phyloP scores from a whole-genome alignment of 2,329 filamentous ascomycete genomes.

The Chaetomium strumarium region DNA sequence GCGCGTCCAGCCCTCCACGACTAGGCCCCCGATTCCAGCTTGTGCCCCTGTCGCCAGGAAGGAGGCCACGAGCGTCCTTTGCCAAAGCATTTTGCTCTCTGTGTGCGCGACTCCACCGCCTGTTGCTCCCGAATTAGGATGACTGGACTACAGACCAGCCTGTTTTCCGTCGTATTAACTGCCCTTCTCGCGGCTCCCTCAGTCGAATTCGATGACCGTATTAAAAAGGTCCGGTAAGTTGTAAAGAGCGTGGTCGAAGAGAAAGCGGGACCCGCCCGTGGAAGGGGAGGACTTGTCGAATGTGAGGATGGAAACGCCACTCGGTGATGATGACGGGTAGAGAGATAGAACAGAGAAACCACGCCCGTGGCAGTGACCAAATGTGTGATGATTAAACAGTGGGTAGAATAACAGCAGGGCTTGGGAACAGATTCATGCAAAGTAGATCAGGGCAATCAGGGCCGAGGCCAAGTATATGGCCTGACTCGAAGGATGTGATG shows the following conservation, averaged over 20 bases:
- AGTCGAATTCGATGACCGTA: constrained; percentile 20
- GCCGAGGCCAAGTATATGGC: constrained; percentile 16
- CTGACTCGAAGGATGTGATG: constrained; percentile 13
- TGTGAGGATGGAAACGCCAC: constrained; percentile 19
- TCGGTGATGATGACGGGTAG: constrained; percentile 18
- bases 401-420: constrained; percentile 5
- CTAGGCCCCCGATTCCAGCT: constrained; percentile 29
- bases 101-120: constrained; percentile 6
- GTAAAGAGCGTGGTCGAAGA: constrained; percentile 16
- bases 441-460: constrained; percentile 20
- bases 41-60: constrained; percentile 33
- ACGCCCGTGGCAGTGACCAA: constrained; percentile 2
- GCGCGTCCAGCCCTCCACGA: constrained; percentile 24
- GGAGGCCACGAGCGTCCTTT: constrained; percentile 30
- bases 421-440: constrained; percentile 13
- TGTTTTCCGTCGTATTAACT: constrained; percentile 10
- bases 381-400: constrained; percentile 14
- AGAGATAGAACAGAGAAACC: constrained; percentile 17
- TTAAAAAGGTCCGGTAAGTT: constrained; percentile 6
- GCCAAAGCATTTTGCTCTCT: constrained; percentile 34
- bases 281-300: constrained; percentile 27
- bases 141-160: neutral
- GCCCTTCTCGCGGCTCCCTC: constrained; percentile 4
- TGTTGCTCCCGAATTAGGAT: constrained; percentile 14
- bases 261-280: constrained; percentile 31